These are phyloP conservation scores for Geranium incanum DNA, from an alignment of 441 rosid species.

Conservation along the genomic window DNA sequence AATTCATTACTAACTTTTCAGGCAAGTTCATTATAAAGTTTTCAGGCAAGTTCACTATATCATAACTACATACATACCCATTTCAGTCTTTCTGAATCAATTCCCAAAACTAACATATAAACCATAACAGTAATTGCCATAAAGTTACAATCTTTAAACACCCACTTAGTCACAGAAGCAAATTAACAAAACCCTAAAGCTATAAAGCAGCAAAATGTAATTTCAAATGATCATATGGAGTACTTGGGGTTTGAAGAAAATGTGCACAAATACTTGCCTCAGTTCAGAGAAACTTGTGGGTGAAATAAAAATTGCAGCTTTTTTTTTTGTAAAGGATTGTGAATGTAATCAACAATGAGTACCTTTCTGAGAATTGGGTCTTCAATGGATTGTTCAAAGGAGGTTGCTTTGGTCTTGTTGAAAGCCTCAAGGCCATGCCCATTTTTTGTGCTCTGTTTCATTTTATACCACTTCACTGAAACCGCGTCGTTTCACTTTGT, in stretches of 20 bases:
- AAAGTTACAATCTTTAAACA: background rate
- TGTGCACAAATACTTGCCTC: background rate
- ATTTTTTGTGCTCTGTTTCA: background rate
- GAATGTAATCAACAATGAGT: background rate
- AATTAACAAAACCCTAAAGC: background rate
- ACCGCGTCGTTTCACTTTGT: background rate
- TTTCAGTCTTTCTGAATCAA: too few species aligned
- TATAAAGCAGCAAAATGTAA: background rate
- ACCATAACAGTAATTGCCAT: background rate
- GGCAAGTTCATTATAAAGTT: slow-evolving; percentile 29
- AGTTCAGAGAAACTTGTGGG: background rate
- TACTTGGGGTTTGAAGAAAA: background rate
- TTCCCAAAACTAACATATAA: background rate
- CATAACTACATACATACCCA: too few species aligned
- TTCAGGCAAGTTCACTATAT: too few species aligned
- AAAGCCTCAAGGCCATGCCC: background rate
- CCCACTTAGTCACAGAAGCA: background rate
- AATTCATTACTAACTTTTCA: slow-evolving; percentile 45
- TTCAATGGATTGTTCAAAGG: background rate
- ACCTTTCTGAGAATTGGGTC: background rate
- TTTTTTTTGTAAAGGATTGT: background rate
- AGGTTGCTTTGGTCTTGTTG: background rate
- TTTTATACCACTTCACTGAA: background rate
- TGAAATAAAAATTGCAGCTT: background rate
- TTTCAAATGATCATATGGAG: background rate